Conservation (phyloP, 768 basidiomycete genomes). For the Chalciporus piperatus region DNA sequence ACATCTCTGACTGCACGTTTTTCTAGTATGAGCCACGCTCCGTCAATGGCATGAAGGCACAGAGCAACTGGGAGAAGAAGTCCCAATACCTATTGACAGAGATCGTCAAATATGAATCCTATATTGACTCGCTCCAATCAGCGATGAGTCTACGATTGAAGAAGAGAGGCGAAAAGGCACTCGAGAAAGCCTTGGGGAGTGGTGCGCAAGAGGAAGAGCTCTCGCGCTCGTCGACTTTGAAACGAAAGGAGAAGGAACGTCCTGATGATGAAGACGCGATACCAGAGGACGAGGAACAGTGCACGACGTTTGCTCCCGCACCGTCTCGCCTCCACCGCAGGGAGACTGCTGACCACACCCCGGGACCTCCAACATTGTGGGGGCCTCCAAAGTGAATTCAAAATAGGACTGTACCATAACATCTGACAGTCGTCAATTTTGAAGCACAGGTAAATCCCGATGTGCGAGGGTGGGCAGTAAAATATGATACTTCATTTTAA, state of each 20-base stretch:
- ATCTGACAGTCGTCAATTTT: too few relatives aligned
- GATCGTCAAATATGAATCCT: conserved; percentile 93
- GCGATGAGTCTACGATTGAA: conserved; percentile 85
- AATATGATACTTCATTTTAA: conserved; percentile 23
- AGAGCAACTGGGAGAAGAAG: conserved; percentile 90
- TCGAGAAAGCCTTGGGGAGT: conserved; percentile 55
- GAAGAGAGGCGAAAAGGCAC: conserved; percentile 84
- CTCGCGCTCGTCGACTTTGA: conserved; percentile 27
- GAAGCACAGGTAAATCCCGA: too few relatives aligned
- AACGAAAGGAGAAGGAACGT: conserved; percentile 42
- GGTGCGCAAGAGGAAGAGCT: conserved; percentile 32
- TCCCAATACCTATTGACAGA: conserved; percentile 87
- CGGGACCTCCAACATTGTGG: too few relatives aligned
- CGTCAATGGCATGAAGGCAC: conserved; percentile 69
- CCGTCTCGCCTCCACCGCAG: conserved; percentile 38
- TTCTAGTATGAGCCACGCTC: conserved; percentile 79
- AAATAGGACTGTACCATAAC: too few relatives aligned
- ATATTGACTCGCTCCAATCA: conserved; percentile 82
- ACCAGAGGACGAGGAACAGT: conserved; percentile 44
- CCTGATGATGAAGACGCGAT: conserved; percentile 46
- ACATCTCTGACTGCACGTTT: conserved; percentile 12
- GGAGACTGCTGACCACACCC: conserved; percentile 34
- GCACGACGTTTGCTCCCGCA: conserved; percentile 22
- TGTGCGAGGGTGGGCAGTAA: conserved; percentile 22
- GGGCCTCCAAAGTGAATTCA: too few relatives aligned